A percentile compares a stretch with the other conserved stretches of the same genome.
Evolutionary conservation across 139 green algal genomes (phyloP).

Genomic region (Chlorella sp.): DNA sequence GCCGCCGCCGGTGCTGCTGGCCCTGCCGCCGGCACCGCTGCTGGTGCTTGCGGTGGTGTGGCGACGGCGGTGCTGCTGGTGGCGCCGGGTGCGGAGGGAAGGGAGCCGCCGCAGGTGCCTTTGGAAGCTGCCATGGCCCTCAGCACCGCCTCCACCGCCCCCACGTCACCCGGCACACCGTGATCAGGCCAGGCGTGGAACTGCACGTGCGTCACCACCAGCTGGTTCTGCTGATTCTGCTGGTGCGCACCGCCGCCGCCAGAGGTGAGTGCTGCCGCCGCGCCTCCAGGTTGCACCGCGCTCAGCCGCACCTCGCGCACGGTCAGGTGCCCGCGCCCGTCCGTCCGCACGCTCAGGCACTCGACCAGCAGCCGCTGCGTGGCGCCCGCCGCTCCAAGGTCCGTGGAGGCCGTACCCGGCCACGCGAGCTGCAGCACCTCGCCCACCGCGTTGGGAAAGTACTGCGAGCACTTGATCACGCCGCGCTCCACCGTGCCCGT

Average conservation of each 20-base stretch:
- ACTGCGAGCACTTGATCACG: constrained; percentile 34
- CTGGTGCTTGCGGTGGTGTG: too few relatives aligned
- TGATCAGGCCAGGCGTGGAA: constrained; percentile 60
- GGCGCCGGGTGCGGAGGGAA: background rate
- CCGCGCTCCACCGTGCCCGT: constrained; percentile 36
- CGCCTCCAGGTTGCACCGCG: background rate
- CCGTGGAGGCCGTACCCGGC: too few relatives aligned
- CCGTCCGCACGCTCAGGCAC: background rate
- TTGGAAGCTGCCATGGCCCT: background rate
- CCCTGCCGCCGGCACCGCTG: background rate
- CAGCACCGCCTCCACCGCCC: background rate
- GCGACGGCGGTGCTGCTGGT: too few relatives aligned
- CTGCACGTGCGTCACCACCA: constrained; percentile 13
- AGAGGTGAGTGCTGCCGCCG: too few relatives aligned
- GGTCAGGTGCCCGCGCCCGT: background rate
- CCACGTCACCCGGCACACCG: constrained; percentile 33
- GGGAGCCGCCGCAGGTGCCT: background rate
- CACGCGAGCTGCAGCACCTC: too few relatives aligned
- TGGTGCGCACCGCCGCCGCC: too few relatives aligned
- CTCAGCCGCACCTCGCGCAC: background rate
- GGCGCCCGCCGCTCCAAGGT: too few relatives aligned
- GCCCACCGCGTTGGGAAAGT: constrained; percentile 24
- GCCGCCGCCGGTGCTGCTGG: background rate
- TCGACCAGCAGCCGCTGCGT: background rate
- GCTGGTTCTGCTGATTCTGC: too few relatives aligned